These are phyloP conservation scores for Globisporangium rhizosaccharum DNA, from an alignment of 352 stramenopile species.

Conservation along the genomic window DNA sequence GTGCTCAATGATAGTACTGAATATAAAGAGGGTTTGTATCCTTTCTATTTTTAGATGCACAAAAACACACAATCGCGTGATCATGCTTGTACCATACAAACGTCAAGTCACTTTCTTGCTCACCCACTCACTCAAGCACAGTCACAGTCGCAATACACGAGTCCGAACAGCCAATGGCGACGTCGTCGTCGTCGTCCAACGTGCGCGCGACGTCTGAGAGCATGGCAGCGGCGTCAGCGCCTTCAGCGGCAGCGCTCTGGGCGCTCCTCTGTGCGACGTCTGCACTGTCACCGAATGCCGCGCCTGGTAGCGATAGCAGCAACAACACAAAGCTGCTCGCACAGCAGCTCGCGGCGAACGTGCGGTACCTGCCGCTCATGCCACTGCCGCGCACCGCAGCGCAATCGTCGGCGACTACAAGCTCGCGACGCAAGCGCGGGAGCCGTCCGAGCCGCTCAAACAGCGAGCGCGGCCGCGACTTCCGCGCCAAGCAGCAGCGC, in stretches of 20 bases:
- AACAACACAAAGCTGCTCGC: conserved; percentile 1
- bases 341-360: neutral
- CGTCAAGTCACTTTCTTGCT: no score
- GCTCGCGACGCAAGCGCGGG: neutral
- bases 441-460: conserved; percentile 4
- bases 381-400: neutral
- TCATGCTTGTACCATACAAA: no score
- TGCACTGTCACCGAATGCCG: no score
- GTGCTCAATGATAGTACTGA: no score
- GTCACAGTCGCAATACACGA: no score
- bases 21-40: no score
- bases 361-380: conserved; percentile 6
- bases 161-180: no score
- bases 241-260: neutral
- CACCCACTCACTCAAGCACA: no score
- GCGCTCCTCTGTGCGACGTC: no score
- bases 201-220: conserved; percentile 9
- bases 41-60: no score
- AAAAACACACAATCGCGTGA: no score
- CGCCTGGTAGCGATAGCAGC: conserved; percentile 10
- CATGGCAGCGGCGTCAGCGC: conserved; percentile 13
- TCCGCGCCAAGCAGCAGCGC: neutral
- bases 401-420: neutral
- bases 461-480: conserved; percentile 7
- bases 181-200: no score